These are phyloP conservation scores for Dovyalis caffra DNA, from an alignment of 345 rosid species.

Conservation along the genomic window DNA sequence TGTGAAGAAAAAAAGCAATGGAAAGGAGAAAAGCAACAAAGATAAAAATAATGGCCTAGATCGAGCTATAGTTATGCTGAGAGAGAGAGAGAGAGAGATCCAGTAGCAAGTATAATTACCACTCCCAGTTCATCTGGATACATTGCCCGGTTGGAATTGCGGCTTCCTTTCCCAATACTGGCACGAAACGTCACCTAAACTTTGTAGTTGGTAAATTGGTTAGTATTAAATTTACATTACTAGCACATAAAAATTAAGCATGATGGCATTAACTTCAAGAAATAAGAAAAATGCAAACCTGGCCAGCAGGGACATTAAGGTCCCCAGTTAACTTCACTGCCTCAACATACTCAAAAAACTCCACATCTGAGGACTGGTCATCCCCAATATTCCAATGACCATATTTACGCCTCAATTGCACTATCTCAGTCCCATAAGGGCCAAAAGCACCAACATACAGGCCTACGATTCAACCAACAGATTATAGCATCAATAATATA, in stretches of 20 bases:
- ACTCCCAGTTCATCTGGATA: slow-evolving; percentile 90
- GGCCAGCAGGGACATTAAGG: slow-evolving; percentile 95
- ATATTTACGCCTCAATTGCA: slow-evolving; percentile 81
- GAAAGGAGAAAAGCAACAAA: neutral
- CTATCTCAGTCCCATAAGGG: slow-evolving; percentile 91
- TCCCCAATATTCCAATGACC: slow-evolving; percentile 76
- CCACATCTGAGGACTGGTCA: slow-evolving; percentile 56
- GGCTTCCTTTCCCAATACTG: slow-evolving; percentile 74
- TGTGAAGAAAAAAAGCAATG: neutral
- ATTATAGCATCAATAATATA: neutral
- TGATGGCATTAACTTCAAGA: neutral
- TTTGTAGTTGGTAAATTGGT: slow-evolving; percentile 19
- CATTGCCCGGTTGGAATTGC: slow-evolving; percentile 54
- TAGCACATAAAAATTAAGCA: slow-evolving; percentile 1
- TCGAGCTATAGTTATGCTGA: neutral
- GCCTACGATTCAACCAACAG: slow-evolving; percentile 47
- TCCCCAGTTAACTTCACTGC: slow-evolving; percentile 98
- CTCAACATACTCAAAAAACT: slow-evolving; percentile 91
- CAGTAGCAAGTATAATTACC: slow-evolving; percentile 45
- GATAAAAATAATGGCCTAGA: neutral
- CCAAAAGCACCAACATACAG: slow-evolving; percentile 94
- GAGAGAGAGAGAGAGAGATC: slow-evolving; percentile 19
- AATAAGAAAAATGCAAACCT: slow-evolving; percentile 47
- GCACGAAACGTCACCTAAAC: slow-evolving; percentile 95
- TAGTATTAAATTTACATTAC: slow-evolving; percentile 6